Evolutionary conservation across 2,329 filamentous ascomycete species (phyloP).

Genomic region (Cordyceps tenuipes): DNA sequence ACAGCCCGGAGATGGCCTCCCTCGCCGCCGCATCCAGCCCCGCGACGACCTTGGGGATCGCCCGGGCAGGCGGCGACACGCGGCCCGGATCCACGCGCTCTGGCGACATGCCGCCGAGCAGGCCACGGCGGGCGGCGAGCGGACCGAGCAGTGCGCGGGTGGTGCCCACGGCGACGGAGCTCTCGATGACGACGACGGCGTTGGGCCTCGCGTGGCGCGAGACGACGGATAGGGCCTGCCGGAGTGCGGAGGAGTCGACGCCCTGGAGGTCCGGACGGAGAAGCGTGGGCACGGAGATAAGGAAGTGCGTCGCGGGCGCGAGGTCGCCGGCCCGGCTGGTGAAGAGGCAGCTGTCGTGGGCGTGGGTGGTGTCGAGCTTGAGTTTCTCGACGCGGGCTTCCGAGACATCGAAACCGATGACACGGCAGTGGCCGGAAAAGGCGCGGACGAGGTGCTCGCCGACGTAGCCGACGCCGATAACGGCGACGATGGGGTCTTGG

Average conservation of each 20-base stretch:
- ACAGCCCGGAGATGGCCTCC: slow-evolving; percentile 35
- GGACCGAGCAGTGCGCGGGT: slow-evolving; percentile 41
- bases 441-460: slow-evolving; percentile 38
- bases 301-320: slow-evolving; percentile 38
- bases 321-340: slow-evolving; percentile 32
- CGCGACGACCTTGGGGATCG: slow-evolving; percentile 46
- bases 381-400: slow-evolving; percentile 29
- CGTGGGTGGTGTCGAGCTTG: slow-evolving; percentile 17
- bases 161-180: slow-evolving; percentile 47
- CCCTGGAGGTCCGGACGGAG: slow-evolving; percentile 35
- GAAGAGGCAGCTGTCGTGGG: slow-evolving; percentile 23
- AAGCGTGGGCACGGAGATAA: slow-evolving; percentile 46
- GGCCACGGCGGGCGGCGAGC: slow-evolving; percentile 31
- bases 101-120: slow-evolving; percentile 43
- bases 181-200: slow-evolving; percentile 43
- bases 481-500: slow-evolving; percentile 32
- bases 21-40: slow-evolving; percentile 39
- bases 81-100: slow-evolving; percentile 46
- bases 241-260: slow-evolving; percentile 39
- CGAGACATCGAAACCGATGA: slow-evolving; percentile 43
- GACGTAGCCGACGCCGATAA: slow-evolving; percentile 46
- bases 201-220: slow-evolving; percentile 33
- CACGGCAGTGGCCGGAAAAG: slow-evolving; percentile 32
- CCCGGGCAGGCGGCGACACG: slow-evolving; percentile 24
- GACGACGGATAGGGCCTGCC: slow-evolving; percentile 35